Percentiles rank a stretch among this genome's conserved stretches.
These are phyloP conservation scores for Myxozyma nipponensis DNA, from an alignment of 805 yeast genomes.

Conservation along the genomic window DNA sequence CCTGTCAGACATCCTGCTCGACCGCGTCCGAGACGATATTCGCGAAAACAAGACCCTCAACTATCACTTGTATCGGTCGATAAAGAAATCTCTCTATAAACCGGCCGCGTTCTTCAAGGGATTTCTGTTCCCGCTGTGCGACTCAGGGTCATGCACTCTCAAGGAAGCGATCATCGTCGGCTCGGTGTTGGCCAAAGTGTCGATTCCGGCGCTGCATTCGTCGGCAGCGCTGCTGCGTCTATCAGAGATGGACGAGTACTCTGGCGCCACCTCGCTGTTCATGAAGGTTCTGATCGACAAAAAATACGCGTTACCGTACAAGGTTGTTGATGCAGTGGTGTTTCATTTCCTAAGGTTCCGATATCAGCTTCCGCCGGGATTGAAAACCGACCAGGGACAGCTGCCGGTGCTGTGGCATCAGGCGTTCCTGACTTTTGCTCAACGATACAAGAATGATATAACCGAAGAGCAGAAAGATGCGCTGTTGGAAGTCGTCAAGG, in stretches of 20 bases:
- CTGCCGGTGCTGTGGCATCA: slow-evolving; percentile 98
- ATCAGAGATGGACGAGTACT: slow-evolving; percentile 66
- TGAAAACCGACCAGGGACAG: slow-evolving; percentile 35
- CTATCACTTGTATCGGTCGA: slow-evolving; percentile 86
- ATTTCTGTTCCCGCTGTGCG: slow-evolving; percentile 84
- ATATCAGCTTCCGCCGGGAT: slow-evolving; percentile 42
- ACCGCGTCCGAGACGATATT: slow-evolving; percentile 42
- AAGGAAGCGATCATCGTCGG: slow-evolving; percentile 95
- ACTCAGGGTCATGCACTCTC: slow-evolving; percentile 58
- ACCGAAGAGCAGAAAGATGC: slow-evolving; percentile 98
- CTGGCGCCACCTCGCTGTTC: slow-evolving; percentile 86
- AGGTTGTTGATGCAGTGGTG: slow-evolving; percentile 89
- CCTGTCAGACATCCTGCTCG: slow-evolving; percentile 36
- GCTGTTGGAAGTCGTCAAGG: slow-evolving; percentile 82
- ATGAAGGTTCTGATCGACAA: slow-evolving; percentile 86
- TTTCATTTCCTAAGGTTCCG: slow-evolving; percentile 92
- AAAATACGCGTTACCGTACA: slow-evolving; percentile 94
- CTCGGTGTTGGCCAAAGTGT: slow-evolving; percentile 80
- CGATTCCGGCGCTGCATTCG: slow-evolving; percentile 92
- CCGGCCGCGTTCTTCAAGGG: slow-evolving; percentile 99
- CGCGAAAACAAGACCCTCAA: slow-evolving; percentile 55
- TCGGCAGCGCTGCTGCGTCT: slow-evolving; percentile 90
- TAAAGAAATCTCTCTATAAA: slow-evolving; percentile 89
- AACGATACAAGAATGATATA: slow-evolving; percentile 92
- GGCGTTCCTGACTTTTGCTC: slow-evolving; percentile 90